phyloP scores from a whole-genome alignment of 2,329 filamentous ascomycete genomes.

The Dactylonectria estremocensis region DNA sequence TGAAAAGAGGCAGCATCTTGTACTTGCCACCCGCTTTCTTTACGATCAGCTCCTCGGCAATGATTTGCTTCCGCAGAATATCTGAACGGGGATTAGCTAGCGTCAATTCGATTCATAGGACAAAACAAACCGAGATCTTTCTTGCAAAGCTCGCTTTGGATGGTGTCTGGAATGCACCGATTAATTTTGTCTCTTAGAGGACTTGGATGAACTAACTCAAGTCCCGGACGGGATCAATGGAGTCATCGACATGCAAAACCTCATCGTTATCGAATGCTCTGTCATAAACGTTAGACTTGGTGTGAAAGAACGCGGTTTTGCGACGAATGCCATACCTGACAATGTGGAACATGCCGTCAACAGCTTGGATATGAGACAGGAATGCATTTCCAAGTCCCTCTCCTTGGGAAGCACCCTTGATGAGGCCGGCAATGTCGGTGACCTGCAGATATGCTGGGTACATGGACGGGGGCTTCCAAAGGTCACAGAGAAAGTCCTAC shows the following conservation, averaged over 20 bases:
- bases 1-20: conserved; percentile 62
- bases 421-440: conserved; percentile 62
- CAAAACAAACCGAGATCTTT: conserved; percentile 53
- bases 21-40: conserved; percentile 61
- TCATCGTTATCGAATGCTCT: conserved; percentile 63
- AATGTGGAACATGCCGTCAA: conserved; percentile 63
- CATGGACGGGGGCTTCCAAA: conserved; percentile 63
- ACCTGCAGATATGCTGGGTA: conserved; percentile 62
- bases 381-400: conserved; percentile 63
- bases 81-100: conserved; percentile 44
- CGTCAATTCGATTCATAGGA: fast-evolving
- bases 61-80: conserved; percentile 57
- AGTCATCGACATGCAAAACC: conserved; percentile 63
- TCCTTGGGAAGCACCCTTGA: conserved; percentile 61
- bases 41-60: conserved; percentile 58
- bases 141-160: conserved; percentile 52
- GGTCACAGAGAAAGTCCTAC: conserved; percentile 61
- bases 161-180: conserved; percentile 36
- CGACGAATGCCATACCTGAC: conserved; percentile 51
- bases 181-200: conserved; percentile 18
- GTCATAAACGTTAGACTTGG: conserved; percentile 25
- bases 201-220: conserved; percentile 51
- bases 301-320: not conserved
- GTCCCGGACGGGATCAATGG: conserved; percentile 61
- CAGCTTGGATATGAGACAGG: conserved; percentile 62